Evolutionary conservation across 2,329 filamentous ascomycete species (phyloP), one percentile per base, ranked within the genome.

Genomic region (Epichloe gansuensis): DNA sequence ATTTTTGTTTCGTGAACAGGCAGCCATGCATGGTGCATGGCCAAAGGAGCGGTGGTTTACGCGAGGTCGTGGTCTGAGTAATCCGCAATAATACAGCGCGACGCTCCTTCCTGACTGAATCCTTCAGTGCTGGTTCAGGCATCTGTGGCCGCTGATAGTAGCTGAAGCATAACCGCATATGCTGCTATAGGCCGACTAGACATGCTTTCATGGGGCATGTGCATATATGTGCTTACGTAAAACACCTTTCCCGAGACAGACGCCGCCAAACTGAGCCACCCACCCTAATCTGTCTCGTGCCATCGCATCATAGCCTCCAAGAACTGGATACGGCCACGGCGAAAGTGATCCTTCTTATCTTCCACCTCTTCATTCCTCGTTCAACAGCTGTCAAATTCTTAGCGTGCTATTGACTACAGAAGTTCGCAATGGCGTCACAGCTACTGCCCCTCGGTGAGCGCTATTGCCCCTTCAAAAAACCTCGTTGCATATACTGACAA

Each of bases 371-470:
- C 13, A 4, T 6, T 8, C 17, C 13, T 39, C 34, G 9, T 7
- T 45, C 35, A 45, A 7, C 21, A 27, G 31, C 34, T 38, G 9
- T 7, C 13, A 7, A 15, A 34, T 23, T 13, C 9, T 15, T n/a
- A 17, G 3, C 21, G 9, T 21, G 5, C 42, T 23, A 21, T 48
- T 17, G 3, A 17, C 17, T 55, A 54, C 45, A 55, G 42, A 49
- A 43, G 48, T 54, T 25, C 60, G 66, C 58, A 52, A 87, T 88
- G 84, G 78, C 85, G 44, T 85, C 85, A 53, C 84, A 87, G 69
- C 77, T 89, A 52, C 76, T 89, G 51, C 85, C 84, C 51, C 72
- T 87, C 60, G 84, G 84, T 86, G 68, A 61, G 69, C 23, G 35
- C 47, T 35, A 44, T 23, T 44, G 36, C 40, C 36, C 27, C 45